A percentile compares a stretch with the other conserved stretches of the same genome.
phyloP scores from a whole-genome alignment of 176 grass and related monocot species.

The Metroxylon sagu region DNA sequence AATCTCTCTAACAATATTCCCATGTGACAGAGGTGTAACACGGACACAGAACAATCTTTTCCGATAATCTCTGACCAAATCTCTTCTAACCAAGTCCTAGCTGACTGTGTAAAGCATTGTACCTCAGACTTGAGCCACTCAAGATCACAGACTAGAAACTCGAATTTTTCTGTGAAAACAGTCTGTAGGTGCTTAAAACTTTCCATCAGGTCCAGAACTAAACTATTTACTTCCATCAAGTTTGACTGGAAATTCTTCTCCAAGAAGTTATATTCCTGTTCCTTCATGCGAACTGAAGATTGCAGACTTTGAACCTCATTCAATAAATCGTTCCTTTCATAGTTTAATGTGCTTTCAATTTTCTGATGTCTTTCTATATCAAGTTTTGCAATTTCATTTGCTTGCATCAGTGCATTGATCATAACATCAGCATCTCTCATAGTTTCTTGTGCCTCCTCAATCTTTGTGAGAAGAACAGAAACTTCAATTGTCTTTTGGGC shows the following conservation, averaged over 20 bases:
- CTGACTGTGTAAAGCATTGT: slow-evolving; percentile 33
- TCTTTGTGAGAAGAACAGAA: slow-evolving; percentile 50
- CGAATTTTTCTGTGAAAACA: slow-evolving; percentile 42
- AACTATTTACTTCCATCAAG: slow-evolving; percentile 38
- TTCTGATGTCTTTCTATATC: slow-evolving; percentile 44
- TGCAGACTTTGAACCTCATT: slow-evolving; percentile 43
- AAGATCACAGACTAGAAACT: slow-evolving; percentile 59
- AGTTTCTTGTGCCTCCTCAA: slow-evolving; percentile 76
- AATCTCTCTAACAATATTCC: slow-evolving; percentile 80
- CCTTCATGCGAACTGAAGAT: slow-evolving; percentile 37
- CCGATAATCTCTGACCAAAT: slow-evolving; percentile 87
- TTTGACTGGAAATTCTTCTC: slow-evolving; percentile 41
- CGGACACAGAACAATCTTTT: slow-evolving; percentile 93
- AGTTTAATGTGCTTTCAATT: slow-evolving; percentile 37
- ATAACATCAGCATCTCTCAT: slow-evolving; percentile 71
- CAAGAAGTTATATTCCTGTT: slow-evolving; percentile 45
- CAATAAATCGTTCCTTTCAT: slow-evolving; percentile 40
- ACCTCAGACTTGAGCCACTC: slow-evolving; percentile 55
- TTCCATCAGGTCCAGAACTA: slow-evolving; percentile 65
- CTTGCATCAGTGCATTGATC: slow-evolving; percentile 58
- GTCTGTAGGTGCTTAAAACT: slow-evolving; percentile 40
- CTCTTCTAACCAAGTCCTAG: slow-evolving; percentile 62
- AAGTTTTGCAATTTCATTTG: slow-evolving; percentile 55
- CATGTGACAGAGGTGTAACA: slow-evolving; percentile 91
- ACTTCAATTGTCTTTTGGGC: slow-evolving; percentile 68